Evolutionary conservation across 305 asterid genomes (phyloP).

Genomic region (Fraxinus nigra): DNA sequence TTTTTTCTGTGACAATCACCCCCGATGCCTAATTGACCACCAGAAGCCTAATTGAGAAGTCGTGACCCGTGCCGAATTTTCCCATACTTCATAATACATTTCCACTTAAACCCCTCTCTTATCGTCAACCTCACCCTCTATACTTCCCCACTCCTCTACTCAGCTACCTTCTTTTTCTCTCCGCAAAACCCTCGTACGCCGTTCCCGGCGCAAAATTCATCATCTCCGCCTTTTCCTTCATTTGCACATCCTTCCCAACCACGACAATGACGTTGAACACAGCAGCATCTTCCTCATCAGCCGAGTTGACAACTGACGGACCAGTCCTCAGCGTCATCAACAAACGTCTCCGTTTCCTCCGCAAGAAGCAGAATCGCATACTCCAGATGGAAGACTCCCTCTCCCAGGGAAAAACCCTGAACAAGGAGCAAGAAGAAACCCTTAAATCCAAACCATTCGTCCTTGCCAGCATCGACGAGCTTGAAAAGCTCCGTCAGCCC

Average conservation of each 20-base stretch:
- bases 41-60: too few relatives aligned
- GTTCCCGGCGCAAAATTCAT: not conserved
- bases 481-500: constrained; percentile 67
- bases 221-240: not conserved
- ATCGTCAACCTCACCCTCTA: not conserved
- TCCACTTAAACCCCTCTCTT: not conserved
- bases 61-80: not conserved
- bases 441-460: constrained; percentile 62
- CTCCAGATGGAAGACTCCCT: constrained; percentile 67
- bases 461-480: constrained; percentile 63
- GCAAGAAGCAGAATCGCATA: constrained; percentile 69
- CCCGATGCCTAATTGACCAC: too few relatives aligned
- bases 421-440: constrained; percentile 6
- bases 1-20: too few relatives aligned
- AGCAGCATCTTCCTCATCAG: constrained; percentile 22
- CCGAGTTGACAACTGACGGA: constrained; percentile 51
- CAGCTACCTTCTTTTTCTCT: not conserved
- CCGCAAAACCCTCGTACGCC: not conserved
- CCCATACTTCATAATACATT: not conserved
- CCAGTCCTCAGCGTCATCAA: constrained; percentile 62
- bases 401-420: constrained; percentile 48
- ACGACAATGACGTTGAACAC: constrained; percentile 38
- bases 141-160: not conserved
- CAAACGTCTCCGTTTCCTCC: constrained; percentile 77
- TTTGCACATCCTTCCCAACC: not conserved